Conservation (phyloP, 1,139 yeast genomes). For the Sugiyamaella pinicola region DNA sequence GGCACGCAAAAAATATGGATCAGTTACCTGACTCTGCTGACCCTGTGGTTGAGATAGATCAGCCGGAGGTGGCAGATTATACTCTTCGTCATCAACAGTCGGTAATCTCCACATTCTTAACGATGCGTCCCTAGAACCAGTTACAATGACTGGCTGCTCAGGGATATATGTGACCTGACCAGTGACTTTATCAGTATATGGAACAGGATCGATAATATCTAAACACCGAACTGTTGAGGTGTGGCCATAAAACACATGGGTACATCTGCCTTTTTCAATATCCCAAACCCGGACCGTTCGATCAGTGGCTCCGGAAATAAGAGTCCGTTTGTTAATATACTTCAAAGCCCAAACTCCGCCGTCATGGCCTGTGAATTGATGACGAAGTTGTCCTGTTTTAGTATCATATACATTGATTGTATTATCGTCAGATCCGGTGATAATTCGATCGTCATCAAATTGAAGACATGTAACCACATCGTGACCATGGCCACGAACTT, state of each 20-base stretch:
- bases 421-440: conserved; percentile 91
- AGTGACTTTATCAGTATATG: conserved; percentile 32
- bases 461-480: conserved; percentile 93
- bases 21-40: conserved; percentile 35
- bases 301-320: conserved; percentile 91
- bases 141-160: conserved; percentile 61
- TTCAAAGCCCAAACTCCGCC: conserved; percentile 99
- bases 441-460: conserved; percentile 86
- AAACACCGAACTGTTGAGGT: conserved; percentile 90
- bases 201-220: conserved; percentile 72
- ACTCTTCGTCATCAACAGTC: conserved; percentile 26
- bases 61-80: conserved; percentile 5
- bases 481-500: conserved; percentile 73
- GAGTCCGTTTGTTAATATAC: conserved; percentile 65
- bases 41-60: neutral
- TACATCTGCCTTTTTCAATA: conserved; percentile 68
- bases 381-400: conserved; percentile 60
- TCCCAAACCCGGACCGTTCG: conserved; percentile 92
- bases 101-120: conserved; percentile 90
- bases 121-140: conserved; percentile 91
- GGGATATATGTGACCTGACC: conserved; percentile 70
- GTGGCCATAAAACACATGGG: conserved; percentile 87
- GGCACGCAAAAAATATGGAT: conserved; percentile 75
- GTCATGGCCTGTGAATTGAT: conserved; percentile 74
- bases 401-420: conserved; percentile 82